Conservation (phyloP, 1,284 basidiomycete species). For the Flammula alnicola region DNA sequence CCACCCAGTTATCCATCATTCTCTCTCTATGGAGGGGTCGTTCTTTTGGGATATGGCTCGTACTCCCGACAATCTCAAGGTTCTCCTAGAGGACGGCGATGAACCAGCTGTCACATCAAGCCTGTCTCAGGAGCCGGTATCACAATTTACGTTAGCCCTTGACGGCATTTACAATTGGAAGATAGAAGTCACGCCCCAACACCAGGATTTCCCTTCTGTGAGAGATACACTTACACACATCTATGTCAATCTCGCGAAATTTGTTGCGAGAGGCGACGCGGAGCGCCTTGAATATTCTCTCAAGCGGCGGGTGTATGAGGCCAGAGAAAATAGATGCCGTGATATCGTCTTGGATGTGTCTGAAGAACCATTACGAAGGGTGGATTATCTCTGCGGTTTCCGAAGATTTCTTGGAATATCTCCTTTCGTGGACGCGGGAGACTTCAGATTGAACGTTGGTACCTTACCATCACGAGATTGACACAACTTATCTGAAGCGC, state of each 20-base stretch:
- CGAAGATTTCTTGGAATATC: slow-evolving; percentile 7
- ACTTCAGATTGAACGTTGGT: neutral
- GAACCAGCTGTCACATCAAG: neutral
- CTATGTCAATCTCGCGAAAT: neutral
- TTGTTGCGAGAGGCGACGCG: neutral
- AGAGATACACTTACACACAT: neutral
- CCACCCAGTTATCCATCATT: neutral
- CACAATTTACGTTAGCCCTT: neutral
- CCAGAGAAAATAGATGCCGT: neutral
- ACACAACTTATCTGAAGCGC: neutral
- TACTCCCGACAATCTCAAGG: neutral
- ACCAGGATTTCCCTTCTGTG: neutral
- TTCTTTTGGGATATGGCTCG: slow-evolving; percentile 8
- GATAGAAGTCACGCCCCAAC: neutral
- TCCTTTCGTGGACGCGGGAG: neutral
- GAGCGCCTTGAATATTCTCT: neutral
- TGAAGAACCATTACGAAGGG: slow-evolving; percentile 1
- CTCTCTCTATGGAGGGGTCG: neutral
- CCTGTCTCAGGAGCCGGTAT: neutral
- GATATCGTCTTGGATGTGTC: neutral
- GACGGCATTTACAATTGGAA: slow-evolving; percentile 8
- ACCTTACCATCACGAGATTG: neutral
- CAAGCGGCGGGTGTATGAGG: neutral
- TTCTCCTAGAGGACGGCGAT: neutral
- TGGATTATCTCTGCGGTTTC: slow-evolving; percentile 2